These are phyloP conservation scores for Fusarium austroafricanum DNA, from an alignment of 2,329 filamentous ascomycete genomes.

Conservation along the genomic window DNA sequence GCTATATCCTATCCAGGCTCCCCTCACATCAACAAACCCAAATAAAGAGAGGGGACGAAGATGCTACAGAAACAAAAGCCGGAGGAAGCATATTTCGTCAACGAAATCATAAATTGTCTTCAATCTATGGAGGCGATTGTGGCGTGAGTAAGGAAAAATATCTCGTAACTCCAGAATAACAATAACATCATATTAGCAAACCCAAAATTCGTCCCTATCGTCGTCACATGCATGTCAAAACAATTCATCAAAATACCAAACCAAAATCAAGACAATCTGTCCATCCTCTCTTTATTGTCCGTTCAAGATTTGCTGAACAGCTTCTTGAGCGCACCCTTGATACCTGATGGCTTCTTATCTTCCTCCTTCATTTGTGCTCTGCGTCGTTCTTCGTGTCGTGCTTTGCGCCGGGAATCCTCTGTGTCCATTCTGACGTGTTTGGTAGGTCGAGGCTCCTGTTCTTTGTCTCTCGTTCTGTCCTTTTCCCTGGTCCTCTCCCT, in stretches of 20 bases:
- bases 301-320: conserved; percentile 44
- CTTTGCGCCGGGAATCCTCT: conserved; percentile 51
- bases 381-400: conserved; percentile 49
- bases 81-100: conserved; percentile 2
- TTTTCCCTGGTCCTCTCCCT: conserved; percentile 16
- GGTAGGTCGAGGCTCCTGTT: conserved; percentile 27
- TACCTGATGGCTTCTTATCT: conserved; percentile 47
- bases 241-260: conserved; percentile 40
- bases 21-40: neutral
- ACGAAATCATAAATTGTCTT: conserved; percentile 14
- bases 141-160: conserved; percentile 21
- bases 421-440: conserved; percentile 47
- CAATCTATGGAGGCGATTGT: conserved; percentile 29
- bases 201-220: conserved; percentile 31
- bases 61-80: neutral
- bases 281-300: conserved; percentile 15
- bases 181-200: conserved; percentile 25
- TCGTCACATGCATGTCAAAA: conserved; percentile 43
- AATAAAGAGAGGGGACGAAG: neutral
- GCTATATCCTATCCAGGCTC: neutral
- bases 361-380: conserved; percentile 49
- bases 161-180: conserved; percentile 26
- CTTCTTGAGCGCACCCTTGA: conserved; percentile 50
- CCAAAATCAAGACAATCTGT: conserved; percentile 25
- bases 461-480: conserved; percentile 10